These are phyloP conservation scores for Monosporascus cannonballus DNA, from an alignment of 2,329 filamentous ascomycete genomes.

Conservation along the genomic window DNA sequence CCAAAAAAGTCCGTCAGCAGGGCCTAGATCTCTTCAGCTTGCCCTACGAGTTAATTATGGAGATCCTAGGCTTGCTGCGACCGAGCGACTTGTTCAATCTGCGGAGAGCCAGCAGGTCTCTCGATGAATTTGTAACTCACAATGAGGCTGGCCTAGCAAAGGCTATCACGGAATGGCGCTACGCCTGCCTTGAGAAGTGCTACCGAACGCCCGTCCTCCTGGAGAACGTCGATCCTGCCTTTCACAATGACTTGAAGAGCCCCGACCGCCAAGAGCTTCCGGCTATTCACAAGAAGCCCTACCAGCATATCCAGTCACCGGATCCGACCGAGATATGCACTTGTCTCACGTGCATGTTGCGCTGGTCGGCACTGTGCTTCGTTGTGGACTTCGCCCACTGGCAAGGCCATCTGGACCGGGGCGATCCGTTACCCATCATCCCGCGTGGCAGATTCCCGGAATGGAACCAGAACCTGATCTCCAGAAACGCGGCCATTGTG, in stretches of 20 bases:
- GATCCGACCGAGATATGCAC: slow-evolving; percentile 46
- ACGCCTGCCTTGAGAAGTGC: slow-evolving; percentile 43
- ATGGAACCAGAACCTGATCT: slow-evolving; percentile 45
- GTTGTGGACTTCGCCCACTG: slow-evolving; percentile 51
- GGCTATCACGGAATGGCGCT: slow-evolving; percentile 39
- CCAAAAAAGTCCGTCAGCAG: slow-evolving; percentile 24
- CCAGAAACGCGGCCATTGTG: slow-evolving; percentile 36
- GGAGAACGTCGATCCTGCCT: slow-evolving; percentile 19
- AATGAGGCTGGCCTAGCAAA: slow-evolving; percentile 38
- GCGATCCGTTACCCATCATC: slow-evolving; percentile 46
- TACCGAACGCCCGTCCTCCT: slow-evolving; percentile 44
- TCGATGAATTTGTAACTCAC: slow-evolving; percentile 35
- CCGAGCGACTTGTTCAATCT: slow-evolving; percentile 47
- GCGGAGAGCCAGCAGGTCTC: slow-evolving; percentile 33
- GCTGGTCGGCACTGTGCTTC: slow-evolving; percentile 50
- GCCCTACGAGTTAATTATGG: slow-evolving; percentile 46
- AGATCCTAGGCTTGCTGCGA: slow-evolving; percentile 37
- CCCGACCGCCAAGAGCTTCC: slow-evolving; percentile 35
- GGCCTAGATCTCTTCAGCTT: slow-evolving; percentile 37
- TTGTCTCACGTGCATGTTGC: slow-evolving; percentile 48
- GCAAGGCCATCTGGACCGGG: slow-evolving; percentile 43
- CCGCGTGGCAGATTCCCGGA: slow-evolving; percentile 37
- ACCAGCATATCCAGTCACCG: slow-evolving; percentile 43
- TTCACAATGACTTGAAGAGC: slow-evolving; percentile 21
- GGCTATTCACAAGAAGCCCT: slow-evolving; percentile 41